A percentile compares a stretch with the other conserved stretches of the same genome.
These are phyloP conservation scores for Calendula officinalis DNA, from an alignment of 129 eudicot species.

Conservation along the genomic window DNA sequence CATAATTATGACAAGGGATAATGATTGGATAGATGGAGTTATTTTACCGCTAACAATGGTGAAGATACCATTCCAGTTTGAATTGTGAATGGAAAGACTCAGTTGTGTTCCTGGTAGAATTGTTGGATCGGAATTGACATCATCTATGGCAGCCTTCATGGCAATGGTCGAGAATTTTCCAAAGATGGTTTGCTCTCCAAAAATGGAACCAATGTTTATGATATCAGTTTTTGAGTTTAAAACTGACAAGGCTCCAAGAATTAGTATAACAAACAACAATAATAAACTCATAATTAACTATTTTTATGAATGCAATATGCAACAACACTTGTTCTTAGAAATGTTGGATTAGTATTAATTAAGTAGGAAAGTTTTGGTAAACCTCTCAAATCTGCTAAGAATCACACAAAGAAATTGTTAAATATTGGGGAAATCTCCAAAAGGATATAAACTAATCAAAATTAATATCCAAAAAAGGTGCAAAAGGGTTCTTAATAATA, in stretches of 20 bases:
- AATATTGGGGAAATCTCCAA: no score
- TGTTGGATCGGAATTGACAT: neutral
- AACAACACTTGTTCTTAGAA: neutral
- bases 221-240: neutral
- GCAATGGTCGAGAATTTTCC: neutral
- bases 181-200: neutral
- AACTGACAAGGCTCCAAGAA: neutral
- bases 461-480: neutral
- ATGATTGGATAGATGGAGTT: neutral
- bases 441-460: no score
- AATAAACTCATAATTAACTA: neutral
- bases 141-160: neutral
- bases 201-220: neutral
- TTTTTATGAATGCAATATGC: neutral
- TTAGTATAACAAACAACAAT: neutral
- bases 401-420: no score
- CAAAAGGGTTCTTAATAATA: neutral
- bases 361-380: neutral
- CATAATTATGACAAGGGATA: neutral
- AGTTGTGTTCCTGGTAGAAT: neutral
- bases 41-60: neutral
- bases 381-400: neutral
- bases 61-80: neutral
- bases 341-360: no score
- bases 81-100: neutral